Evolutionary conservation across 2,329 filamentous ascomycete species (phyloP).

Genomic region (Fusarium ambrosium): DNA sequence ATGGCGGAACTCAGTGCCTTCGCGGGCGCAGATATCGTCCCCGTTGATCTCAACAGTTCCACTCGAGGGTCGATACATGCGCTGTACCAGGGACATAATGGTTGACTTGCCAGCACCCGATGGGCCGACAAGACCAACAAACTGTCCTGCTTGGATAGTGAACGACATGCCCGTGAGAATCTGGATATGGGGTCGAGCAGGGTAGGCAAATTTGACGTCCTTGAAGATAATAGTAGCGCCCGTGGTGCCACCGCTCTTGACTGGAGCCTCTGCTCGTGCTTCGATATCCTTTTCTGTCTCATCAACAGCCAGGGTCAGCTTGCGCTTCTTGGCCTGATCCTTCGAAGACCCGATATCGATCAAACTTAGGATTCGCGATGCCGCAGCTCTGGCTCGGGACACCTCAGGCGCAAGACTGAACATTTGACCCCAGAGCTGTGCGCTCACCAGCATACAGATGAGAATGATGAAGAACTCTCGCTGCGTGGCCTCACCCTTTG

Average conservation of each 20-base stretch:
- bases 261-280: slow-evolving; percentile 49
- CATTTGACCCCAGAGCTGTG: slow-evolving; percentile 80
- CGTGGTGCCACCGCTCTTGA: slow-evolving; percentile 42
- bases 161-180: slow-evolving; percentile 71
- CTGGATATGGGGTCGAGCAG: slow-evolving; percentile 68
- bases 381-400: slow-evolving; percentile 74
- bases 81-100: slow-evolving; percentile 68
- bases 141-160: slow-evolving; percentile 69
- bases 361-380: slow-evolving; percentile 68
- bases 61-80: slow-evolving; percentile 61
- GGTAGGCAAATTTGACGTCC: slow-evolving; percentile 75
- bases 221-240: slow-evolving; percentile 67
- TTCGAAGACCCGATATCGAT: slow-evolving; percentile 59
- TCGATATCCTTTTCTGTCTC: slow-evolving; percentile 55
- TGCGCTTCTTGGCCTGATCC: slow-evolving; percentile 32
- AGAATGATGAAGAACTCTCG: slow-evolving; percentile 83
- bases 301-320: slow-evolving; percentile 13
- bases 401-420: slow-evolving; percentile 82
- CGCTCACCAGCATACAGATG: slow-evolving; percentile 78
- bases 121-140: slow-evolving; percentile 74
- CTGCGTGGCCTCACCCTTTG: slow-evolving; percentile 72
- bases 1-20: slow-evolving; percentile 62
- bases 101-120: slow-evolving; percentile 78
- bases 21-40: slow-evolving; percentile 58
- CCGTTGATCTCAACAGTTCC: slow-evolving; percentile 62